Base-by-base conservation (phyloP, 2,329 filamentous ascomycete genomes). In the Calonectria multiphialidica region DNA sequence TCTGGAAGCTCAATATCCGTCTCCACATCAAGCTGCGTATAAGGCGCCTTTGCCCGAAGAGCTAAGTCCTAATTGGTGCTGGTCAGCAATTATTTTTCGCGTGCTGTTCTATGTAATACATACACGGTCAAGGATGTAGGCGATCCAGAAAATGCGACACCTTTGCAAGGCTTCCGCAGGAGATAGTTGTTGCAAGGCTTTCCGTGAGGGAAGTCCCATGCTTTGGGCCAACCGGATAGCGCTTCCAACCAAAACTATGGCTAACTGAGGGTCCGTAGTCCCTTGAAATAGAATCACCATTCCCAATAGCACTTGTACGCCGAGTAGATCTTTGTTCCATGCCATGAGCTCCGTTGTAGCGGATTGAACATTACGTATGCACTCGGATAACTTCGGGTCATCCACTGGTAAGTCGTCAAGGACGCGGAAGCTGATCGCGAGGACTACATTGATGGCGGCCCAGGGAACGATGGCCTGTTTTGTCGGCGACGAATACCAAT, bases 141-240 rank as follows among this genome's bases (percentile, higher is more conserved):
- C 79, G 12, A 83, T 75, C 82, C 82, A 84, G 65, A 83, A 83
- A 40, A 83, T 69, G 15, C 81, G 80, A 15, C 72, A 68, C 45
- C 80, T 77, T 21, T 82, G 81, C 18, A 78, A 73, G 13, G 15
- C n/a, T n/a, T 42, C 59, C 57, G 13, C 18, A 30, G 16, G 40
- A 25, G 21, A 28, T n/a, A n/a, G n/a, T n/a, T n/a, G 12, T 10
- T 35, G 35, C 16, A 16, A 42, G 25, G n/a, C 18, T 13, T 21
- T 55, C 2, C 57, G 68, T 9, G 83, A 80, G 35, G 83, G 81
- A 15, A 83, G 70, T 1, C 79, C 75, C 44, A 83, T 65, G 15
- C 74, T 75, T 65, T 83, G 82, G 15, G 78, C 80, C 8, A 83
- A 59, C 10, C 81, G 75, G 57, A 83, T 73, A 18, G 82, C 81